phyloP scores from a whole-genome alignment of 129 eudicot species.

The Flaveria brownii region DNA sequence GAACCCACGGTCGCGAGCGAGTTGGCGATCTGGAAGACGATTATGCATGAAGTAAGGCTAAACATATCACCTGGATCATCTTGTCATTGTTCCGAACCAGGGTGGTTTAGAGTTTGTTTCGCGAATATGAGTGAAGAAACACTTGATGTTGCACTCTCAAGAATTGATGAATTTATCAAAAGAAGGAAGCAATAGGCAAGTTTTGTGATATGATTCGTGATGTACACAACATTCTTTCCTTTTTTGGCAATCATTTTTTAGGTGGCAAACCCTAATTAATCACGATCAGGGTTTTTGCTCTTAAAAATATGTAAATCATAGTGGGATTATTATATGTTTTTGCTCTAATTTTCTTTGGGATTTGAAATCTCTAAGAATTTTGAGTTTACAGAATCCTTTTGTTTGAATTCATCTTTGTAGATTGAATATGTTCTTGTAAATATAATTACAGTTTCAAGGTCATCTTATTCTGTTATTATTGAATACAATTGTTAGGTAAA shows the following conservation, averaged over 20 bases:
- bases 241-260: constrained; percentile 25
- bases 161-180: constrained; percentile 69
- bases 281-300: constrained; percentile 40
- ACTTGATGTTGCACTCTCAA: constrained; percentile 63
- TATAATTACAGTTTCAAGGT: constrained; percentile 13
- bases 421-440: constrained; percentile 13
- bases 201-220: constrained; percentile 17
- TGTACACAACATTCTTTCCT: constrained; percentile 12
- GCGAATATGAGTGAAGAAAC: constrained; percentile 94
- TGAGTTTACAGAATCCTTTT: constrained; percentile 32
- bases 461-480: too few species aligned
- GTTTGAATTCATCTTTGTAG: constrained; percentile 25
- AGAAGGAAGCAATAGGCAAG: constrained; percentile 33
- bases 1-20: constrained; percentile 52
- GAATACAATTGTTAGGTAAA: too few species aligned
- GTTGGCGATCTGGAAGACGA: constrained; percentile 59
- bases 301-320: constrained; percentile 20
- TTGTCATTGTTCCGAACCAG: constrained; percentile 89
- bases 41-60: constrained; percentile 63
- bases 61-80: constrained; percentile 93
- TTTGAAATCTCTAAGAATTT: constrained; percentile 33
- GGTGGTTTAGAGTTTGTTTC: constrained; percentile 94
- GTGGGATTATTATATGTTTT: constrained; percentile 33
- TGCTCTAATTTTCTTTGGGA: constrained; percentile 28
- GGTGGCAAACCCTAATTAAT: constrained; percentile 31